Evolutionary conservation across 768 basidiomycete species (phyloP), one percentile per base, ranked within the genome.

Genomic region (Leccinellum rugosiceps): DNA sequence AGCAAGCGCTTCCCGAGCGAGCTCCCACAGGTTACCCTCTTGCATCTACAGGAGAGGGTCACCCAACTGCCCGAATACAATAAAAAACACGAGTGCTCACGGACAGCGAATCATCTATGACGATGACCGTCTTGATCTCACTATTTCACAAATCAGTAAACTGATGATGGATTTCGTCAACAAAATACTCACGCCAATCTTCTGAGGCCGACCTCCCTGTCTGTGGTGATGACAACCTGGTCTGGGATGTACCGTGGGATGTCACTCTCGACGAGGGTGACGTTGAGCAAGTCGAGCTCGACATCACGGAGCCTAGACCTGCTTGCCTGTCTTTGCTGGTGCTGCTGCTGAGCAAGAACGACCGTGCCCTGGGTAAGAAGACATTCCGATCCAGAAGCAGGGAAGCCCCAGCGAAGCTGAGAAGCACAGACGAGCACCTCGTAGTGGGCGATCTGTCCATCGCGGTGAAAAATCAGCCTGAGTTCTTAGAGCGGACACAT

Each of bases 71-170:
- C 14, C 21, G 38, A 38, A 7, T 1, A 9, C 38, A 38, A 15
- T 17, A 3, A 38, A n/a, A 19, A 10, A 15, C 1, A 35, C 21
- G 14, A 15, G 9, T 41, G 59, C 66, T 49, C 21, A 74, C 74
- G 1, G 78, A 77, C 51, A 73, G 62, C 1, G 77, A 78, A 52
- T 78, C 78, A 48, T 77, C 74, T 23, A 78, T 62, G 35, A 78
- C 58, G 45, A 78, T 68, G 41, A 78, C 74, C 14, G 77, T 74
- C 58, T 78, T 78, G 64, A 75, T 71, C 49, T 74, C 74, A 55
- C 74, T 74, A 21, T 8, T 35, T 25, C 44, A 25, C 11, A 5
- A 6, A 10, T 64, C 55, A 68, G 45, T n/a, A 50, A 4, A 41
- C 13, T 10, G 26, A 17, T 30, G 23, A 32, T 0, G 21, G 30